These are phyloP conservation scores for Clathrus columnatus DNA, from an alignment of 768 basidiomycete genomes.

Conservation along the genomic window DNA sequence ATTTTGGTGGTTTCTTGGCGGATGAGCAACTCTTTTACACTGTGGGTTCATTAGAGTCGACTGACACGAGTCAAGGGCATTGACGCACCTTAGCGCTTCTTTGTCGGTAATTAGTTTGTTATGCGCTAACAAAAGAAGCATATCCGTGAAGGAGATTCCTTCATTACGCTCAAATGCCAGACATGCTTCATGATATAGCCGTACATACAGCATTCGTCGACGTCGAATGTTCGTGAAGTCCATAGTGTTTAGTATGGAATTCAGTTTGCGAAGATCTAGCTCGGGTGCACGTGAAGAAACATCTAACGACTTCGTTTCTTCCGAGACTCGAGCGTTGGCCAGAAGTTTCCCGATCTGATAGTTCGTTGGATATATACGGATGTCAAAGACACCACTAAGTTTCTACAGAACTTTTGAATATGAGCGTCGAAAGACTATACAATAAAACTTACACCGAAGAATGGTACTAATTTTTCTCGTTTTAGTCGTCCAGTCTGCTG, in stretches of 20 bases:
- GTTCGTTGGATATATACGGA: conserved; percentile 71
- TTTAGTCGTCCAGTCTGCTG: conserved; percentile 72
- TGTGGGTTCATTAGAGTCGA: conserved; percentile 22
- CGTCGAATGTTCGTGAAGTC: conserved; percentile 56
- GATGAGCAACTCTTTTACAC: conserved; percentile 72
- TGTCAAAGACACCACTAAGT: conserved; percentile 81
- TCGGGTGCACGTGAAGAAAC: conserved; percentile 33
- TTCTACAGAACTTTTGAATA: conserved; percentile 36
- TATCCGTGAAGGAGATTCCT: conserved; percentile 86
- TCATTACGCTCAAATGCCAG: conserved; percentile 60
- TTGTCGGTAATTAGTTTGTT: conserved; percentile 87
- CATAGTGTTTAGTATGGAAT: conserved; percentile 48
- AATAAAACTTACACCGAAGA: conserved; percentile 65
- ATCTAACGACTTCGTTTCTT: conserved; percentile 24
- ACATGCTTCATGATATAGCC: conserved; percentile 80
- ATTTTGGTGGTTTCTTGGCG: conserved; percentile 69
- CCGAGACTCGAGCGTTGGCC: conserved; percentile 27
- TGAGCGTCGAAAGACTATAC: not conserved
- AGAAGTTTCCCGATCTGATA: conserved; percentile 54
- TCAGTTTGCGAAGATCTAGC: conserved; percentile 58
- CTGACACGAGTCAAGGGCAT: not conserved
- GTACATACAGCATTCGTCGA: conserved; percentile 61
- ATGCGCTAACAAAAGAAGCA: conserved; percentile 82
- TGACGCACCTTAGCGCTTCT: conserved; percentile 75
- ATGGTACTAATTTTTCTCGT: conserved; percentile 58